Evolutionary conservation across 2,329 filamentous ascomycete species (phyloP).

Genomic region (Bipolaris oryzae): DNA sequence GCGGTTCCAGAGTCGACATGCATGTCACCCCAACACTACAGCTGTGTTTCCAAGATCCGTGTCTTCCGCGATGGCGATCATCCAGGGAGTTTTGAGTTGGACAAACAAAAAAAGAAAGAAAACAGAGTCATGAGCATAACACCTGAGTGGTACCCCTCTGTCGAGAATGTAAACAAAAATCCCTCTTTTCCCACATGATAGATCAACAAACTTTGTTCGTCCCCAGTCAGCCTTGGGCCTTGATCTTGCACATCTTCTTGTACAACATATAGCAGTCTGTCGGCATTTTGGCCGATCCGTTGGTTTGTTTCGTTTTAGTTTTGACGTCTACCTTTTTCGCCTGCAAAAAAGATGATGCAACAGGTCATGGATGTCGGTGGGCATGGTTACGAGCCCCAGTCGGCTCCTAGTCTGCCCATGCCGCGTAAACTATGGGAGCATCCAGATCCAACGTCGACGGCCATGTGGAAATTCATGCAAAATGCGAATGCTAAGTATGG

Average conservation of each 20-base stretch:
- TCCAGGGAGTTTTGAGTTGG: neutral
- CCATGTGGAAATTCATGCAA: constrained; percentile 58
- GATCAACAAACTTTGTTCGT: neutral
- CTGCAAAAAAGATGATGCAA: neutral
- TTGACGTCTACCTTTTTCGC: neutral
- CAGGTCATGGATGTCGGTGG: neutral
- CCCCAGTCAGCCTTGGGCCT: neutral
- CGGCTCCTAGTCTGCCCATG: constrained; percentile 1
- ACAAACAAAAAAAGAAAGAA: neutral
- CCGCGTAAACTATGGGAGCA: constrained; percentile 58
- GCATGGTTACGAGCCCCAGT: constrained; percentile 10
- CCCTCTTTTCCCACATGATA: neutral
- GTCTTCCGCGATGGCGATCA: neutral
- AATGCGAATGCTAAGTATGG: constrained; percentile 64
- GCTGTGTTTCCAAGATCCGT: neutral
- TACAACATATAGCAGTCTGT: neutral
- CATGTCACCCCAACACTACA: neutral
- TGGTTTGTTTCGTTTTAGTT: neutral
- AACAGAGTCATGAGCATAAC: neutral
- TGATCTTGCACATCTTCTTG: neutral
- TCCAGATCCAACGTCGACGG: constrained; percentile 50
- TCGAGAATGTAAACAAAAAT: neutral
- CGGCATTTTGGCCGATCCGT: neutral
- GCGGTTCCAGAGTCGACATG: neutral
- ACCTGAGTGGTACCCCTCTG: neutral